Evolutionary conservation across 1,284 basidiomycete species (phyloP).

Genomic region (Microbotryum intermedium): DNA sequence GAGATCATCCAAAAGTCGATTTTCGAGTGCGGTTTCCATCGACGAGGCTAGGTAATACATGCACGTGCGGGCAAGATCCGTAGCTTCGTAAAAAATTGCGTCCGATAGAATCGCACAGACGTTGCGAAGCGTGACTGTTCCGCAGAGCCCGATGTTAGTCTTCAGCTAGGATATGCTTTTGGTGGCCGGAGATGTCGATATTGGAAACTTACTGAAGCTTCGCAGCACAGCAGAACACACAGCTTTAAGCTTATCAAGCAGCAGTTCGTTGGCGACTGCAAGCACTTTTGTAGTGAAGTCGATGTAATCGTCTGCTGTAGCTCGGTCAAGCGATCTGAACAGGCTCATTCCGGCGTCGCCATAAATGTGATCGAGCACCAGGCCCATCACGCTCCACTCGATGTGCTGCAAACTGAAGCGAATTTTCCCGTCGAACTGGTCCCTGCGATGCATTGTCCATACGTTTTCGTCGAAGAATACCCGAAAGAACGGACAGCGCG

Average conservation of each 20-base stretch:
- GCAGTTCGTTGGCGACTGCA: conserved; percentile 76
- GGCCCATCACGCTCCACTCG: conserved; percentile 63
- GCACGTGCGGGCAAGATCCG: conserved; percentile 59
- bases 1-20: conserved; percentile 63
- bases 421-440: conserved; percentile 48
- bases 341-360: conserved; percentile 61
- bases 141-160: conserved; percentile 10
- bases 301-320: conserved; percentile 64
- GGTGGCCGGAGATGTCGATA: neutral
- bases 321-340: conserved; percentile 62
- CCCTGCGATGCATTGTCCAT: conserved; percentile 64
- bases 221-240: conserved; percentile 71
- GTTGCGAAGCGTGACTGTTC: conserved; percentile 64
- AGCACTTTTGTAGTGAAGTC: conserved; percentile 84
- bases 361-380: conserved; percentile 71
- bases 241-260: conserved; percentile 74
- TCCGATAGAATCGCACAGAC: conserved; percentile 73
- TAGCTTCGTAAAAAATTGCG: conserved; percentile 68
- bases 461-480: conserved; percentile 75
- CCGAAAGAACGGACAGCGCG: conserved; percentile 76
- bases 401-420: conserved; percentile 65
- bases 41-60: conserved; percentile 76
- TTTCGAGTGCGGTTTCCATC: conserved; percentile 81
- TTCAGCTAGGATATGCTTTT: neutral
- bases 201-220: conserved; percentile 32